Evolutionary conservation across 1,139 yeast species (phyloP).

Genomic region (Suhomyces chickasaworum): DNA sequence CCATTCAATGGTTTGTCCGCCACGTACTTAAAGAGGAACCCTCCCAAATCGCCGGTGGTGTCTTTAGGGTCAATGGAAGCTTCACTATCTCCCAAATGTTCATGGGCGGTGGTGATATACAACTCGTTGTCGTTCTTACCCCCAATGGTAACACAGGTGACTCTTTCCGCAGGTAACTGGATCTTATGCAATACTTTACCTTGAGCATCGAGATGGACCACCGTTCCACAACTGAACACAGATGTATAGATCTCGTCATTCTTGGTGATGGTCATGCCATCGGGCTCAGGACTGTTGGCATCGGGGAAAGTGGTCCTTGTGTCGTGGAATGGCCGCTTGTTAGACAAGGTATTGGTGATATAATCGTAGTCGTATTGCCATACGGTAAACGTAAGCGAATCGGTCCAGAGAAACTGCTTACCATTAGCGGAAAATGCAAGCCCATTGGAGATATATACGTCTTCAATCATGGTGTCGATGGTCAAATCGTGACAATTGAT

Average conservation of each 20-base stretch:
- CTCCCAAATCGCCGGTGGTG: conserved; percentile 57
- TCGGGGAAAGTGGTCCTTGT: conserved; percentile 36
- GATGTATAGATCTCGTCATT: conserved; percentile 70
- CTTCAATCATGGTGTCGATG: conserved; percentile 34
- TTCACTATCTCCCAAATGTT: conserved; percentile 41
- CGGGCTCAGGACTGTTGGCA: conserved; percentile 62
- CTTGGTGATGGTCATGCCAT: conserved; percentile 69
- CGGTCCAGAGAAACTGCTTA: conserved; percentile 67
- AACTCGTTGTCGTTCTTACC: conserved; percentile 61
- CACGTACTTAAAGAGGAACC: conserved; percentile 35
- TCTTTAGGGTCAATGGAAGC: conserved; percentile 34
- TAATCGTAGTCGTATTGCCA: conserved; percentile 64
- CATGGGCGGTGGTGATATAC: conserved; percentile 68
- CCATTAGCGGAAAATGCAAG: conserved; percentile 63
- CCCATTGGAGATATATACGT: conserved; percentile 71
- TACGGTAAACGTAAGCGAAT: conserved; percentile 60
- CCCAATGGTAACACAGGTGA: conserved; percentile 74
- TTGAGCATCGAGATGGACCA: conserved; percentile 51
- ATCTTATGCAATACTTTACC: conserved; percentile 58
- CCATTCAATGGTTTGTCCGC: conserved; percentile 25
- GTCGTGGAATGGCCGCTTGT: conserved; percentile 47
- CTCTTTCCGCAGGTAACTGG: conserved; percentile 59
- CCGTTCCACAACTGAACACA: conserved; percentile 61
- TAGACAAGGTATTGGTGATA: conserved; percentile 44
- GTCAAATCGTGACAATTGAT: conserved; percentile 38